Evolutionary conservation across 2,329 filamentous ascomycete genomes (phyloP), one percentile per base, ranked within the genome.

Genomic region (Aspergillus flavus): DNA sequence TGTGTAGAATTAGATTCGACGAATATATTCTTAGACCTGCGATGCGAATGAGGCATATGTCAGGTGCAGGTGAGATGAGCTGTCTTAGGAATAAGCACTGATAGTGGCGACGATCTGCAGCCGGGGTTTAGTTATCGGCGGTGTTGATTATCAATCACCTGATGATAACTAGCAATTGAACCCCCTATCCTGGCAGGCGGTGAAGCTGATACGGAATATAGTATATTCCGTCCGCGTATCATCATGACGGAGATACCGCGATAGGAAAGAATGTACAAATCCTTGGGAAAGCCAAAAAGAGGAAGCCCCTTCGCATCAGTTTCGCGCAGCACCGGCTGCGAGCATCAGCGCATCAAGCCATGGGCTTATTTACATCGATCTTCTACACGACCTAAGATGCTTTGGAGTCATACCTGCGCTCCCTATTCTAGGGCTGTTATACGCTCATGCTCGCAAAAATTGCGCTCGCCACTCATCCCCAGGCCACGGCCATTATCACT

Each of bases 361-460:
- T 73, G 67, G 61, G 64, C 28, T 36, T n/a, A 58, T 39, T 50
- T n/a, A 53, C 34, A 56, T 46, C 26, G 19, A 56, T 45, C n/a
- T n/a, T 10, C 32, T 32, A 16, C n/a, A 48, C 19, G 52, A 61
- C 6, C 43, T 32, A 71, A 61, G 32, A 73, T 73, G 72, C 64
- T 72, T 66, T 72, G 69, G 70, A 71, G 70, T 65, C 64, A 65
- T 58, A 69, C 69, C 57, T 71, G 68, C 67, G 36, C 68, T 64
- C 74, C 75, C 69, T 75, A 59, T 69, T 71, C 69, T 52, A 73
- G 73, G 74, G 73, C 71, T 66, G 66, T 71, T 28, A 61, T 69
- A 59, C 71, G 68, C 59, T 71, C 69, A 57, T 71, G 66, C 57
- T 63, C 68, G 57, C 71, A 66, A 64, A 69, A 61, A 66, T 66